Evolutionary conservation across 1,139 yeast genomes (phyloP).

Genomic region (Candida dubliniensis): DNA sequence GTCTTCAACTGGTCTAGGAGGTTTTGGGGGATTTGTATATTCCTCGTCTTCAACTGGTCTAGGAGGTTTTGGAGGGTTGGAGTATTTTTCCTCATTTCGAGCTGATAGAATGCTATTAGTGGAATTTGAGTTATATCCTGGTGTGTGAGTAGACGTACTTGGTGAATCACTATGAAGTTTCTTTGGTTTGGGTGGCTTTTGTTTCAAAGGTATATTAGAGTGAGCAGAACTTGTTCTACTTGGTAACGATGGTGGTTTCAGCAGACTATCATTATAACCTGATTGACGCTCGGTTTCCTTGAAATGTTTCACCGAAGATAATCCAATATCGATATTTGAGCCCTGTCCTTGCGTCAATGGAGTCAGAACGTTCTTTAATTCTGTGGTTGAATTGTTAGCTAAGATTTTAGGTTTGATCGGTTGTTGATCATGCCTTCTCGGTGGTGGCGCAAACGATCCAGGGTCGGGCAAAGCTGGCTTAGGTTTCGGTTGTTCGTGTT

Average conservation of each 20-base stretch:
- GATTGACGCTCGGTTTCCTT: conserved; percentile 1
- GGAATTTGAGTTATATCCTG: conserved; percentile 1
- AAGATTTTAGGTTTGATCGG: conserved; percentile 18
- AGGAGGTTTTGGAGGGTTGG: too few relatives aligned
- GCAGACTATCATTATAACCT: too few relatives aligned
- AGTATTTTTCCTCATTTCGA: too few relatives aligned
- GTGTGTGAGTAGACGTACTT: background rate
- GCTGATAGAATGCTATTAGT: background rate
- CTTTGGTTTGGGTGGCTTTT: conserved; percentile 14
- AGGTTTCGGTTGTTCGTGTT: conserved; percentile 12
- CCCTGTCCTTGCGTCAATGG: too few relatives aligned
- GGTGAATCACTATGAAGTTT: conserved; percentile 8
- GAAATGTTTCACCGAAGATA: conserved; percentile 13
- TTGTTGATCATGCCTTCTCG: conserved; percentile 23
- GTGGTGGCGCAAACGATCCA: conserved; percentile 44
- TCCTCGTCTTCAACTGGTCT: too few relatives aligned
- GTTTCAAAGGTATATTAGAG: conserved; percentile 4
- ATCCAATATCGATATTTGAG: too few relatives aligned
- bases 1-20: conserved; percentile 11
- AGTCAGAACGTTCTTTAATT: too few relatives aligned
- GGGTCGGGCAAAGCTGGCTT: conserved; percentile 38
- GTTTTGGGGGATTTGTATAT: conserved; percentile 16
- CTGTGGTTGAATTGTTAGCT: conserved; percentile 6
- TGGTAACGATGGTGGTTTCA: conserved; percentile 8
- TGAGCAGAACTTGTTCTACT: background rate